phyloP scores from a whole-genome alignment of 768 basidiomycete species.

The Roridomyces roridus region DNA sequence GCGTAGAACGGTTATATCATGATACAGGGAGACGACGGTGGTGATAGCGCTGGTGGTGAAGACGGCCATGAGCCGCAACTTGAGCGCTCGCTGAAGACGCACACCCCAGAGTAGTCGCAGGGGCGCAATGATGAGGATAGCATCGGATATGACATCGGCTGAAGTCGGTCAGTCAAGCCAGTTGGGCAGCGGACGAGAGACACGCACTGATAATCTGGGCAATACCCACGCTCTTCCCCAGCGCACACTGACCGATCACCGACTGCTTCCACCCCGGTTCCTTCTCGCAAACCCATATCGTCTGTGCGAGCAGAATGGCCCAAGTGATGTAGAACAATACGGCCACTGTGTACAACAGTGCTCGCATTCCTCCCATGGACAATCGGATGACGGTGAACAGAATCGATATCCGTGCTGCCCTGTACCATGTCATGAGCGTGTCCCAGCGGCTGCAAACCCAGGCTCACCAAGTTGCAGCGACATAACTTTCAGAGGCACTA shows the following conservation, averaged over 20 bases:
- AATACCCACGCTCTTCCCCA: conserved; percentile 47
- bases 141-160: neutral
- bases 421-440: conserved; percentile 4
- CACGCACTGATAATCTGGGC: conserved; percentile 53
- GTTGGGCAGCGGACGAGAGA: neutral
- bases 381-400: conserved; percentile 49
- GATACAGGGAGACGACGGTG: conserved; percentile 42
- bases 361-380: conserved; percentile 28
- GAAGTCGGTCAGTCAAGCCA: neutral
- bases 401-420: conserved; percentile 46
- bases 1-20: conserved; percentile 38
- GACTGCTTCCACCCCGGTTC: conserved; percentile 30
- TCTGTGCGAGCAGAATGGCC: conserved; percentile 41
- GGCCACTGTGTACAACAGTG: conserved; percentile 30
- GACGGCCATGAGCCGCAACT: conserved; percentile 45
- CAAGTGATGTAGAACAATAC: conserved; percentile 28
- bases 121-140: conserved; percentile 48
- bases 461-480: conserved; percentile 30
- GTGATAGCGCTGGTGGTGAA: conserved; percentile 50
- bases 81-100: conserved; percentile 36
- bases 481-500: conserved; percentile 25
- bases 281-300: conserved; percentile 41
- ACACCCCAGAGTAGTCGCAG: conserved; percentile 46
- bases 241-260: conserved; percentile 41
- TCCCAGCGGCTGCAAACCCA: neutral